phyloP scores from a whole-genome alignment of 2,329 filamentous ascomycete genomes.

The Coleophoma eucalyptorum region DNA sequence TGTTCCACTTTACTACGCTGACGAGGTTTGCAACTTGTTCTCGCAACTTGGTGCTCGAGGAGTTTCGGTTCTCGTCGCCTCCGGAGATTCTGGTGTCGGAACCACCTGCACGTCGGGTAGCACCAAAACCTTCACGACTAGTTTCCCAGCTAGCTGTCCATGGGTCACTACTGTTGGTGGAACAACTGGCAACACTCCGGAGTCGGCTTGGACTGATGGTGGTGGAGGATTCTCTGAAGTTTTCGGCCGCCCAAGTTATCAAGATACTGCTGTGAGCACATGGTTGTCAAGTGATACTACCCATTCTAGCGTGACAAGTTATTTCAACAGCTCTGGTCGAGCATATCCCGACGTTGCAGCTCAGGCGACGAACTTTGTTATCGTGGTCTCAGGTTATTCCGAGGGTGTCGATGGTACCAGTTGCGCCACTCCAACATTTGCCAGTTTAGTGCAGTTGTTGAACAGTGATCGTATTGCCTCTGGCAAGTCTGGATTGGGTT shows the following conservation, averaged over 20 bases:
- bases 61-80: conserved; percentile 43
- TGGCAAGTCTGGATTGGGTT: conserved; percentile 40
- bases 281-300: conserved; percentile 44
- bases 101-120: conserved; percentile 19
- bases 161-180: conserved; percentile 45
- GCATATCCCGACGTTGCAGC: conserved; percentile 49
- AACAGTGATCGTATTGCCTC: conserved; percentile 56
- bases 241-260: conserved; percentile 37
- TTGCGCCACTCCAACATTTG: conserved; percentile 52
- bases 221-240: conserved; percentile 39
- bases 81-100: conserved; percentile 44
- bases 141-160: conserved; percentile 45
- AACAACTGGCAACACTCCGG: conserved; percentile 20
- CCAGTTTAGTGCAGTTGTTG: conserved; percentile 55
- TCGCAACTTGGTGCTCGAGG: conserved; percentile 49
- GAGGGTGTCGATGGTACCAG: conserved; percentile 44
- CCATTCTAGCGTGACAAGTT: conserved; percentile 35
- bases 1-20: conserved; percentile 49
- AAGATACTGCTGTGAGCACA: conserved; percentile 32
- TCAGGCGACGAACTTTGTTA: conserved; percentile 53
- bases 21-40: conserved; percentile 45
- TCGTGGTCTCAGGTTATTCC: conserved; percentile 29
- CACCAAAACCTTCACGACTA: conserved; percentile 42
- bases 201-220: conserved; percentile 23
- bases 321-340: conserved; percentile 43